These are phyloP conservation scores for Arachnomyces sp. DNA, from an alignment of 2,329 filamentous ascomycete species.

Conservation along the genomic window DNA sequence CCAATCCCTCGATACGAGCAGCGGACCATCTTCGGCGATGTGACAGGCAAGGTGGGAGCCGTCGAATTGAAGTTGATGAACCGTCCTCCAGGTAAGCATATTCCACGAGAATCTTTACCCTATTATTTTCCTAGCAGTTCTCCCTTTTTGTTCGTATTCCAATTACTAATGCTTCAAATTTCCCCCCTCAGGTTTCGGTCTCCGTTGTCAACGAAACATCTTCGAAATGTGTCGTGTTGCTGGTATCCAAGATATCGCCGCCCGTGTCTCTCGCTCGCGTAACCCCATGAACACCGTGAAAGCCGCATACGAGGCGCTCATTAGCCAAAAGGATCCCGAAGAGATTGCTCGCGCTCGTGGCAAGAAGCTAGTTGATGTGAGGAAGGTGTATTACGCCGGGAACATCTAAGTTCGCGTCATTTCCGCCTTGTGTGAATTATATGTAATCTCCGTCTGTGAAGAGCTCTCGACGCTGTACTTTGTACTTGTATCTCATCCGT, in stretches of 20 bases:
- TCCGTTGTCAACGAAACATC: constrained; percentile 83
- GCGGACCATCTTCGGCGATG: constrained; percentile 80
- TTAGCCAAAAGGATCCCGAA: constrained; percentile 78
- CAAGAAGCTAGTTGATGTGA: constrained; percentile 90
- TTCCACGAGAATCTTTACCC: neutral
- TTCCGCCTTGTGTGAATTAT: constrained; percentile 10
- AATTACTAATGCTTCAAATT: constrained; percentile 3
- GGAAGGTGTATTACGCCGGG: constrained; percentile 95
- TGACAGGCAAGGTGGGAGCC: constrained; percentile 79
- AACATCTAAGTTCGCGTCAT: constrained; percentile 44
- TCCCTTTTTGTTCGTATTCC: constrained; percentile 6
- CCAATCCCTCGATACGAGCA: constrained; percentile 88
- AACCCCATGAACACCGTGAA: constrained; percentile 99
- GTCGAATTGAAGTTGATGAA: constrained; percentile 73
- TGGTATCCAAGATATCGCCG: constrained; percentile 81
- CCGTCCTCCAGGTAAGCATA: constrained; percentile 72
- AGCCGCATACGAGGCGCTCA: constrained; percentile 74
- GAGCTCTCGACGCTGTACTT: constrained; percentile 6
- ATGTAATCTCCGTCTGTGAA: constrained; percentile 8
- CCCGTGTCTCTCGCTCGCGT: constrained; percentile 71
- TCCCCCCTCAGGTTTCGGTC: constrained; percentile 66
- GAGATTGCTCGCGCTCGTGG: constrained; percentile 81
- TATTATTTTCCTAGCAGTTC: neutral
- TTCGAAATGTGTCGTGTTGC: constrained; percentile 87
- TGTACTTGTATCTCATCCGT: neutral